Evolutionary conservation across 805 yeast genomes (phyloP).

Genomic region (Pichia nanzhaoensis): DNA sequence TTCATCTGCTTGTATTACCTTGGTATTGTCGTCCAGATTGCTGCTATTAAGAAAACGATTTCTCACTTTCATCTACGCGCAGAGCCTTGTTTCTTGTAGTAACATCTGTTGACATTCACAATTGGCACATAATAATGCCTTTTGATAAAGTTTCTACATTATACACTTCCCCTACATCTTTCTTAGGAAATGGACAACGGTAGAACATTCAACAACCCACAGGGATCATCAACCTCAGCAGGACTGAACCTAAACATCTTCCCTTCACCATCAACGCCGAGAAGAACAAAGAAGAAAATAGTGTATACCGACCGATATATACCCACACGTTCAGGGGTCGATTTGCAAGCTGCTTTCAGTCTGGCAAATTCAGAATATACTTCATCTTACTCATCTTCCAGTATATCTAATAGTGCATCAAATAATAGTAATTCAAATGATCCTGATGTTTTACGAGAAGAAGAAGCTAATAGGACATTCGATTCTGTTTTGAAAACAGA

Average conservation of each 20-base stretch:
- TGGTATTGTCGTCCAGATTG: too few species aligned
- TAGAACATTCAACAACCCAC: not conserved
- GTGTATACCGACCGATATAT: conserved; percentile 80
- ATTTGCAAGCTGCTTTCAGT: conserved; percentile 78
- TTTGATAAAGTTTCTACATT: too few species aligned
- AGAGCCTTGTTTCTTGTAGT: conserved; percentile 1
- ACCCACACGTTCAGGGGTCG: conserved; percentile 81
- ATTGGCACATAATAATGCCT: too few species aligned
- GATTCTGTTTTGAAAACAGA: conserved; percentile 83
- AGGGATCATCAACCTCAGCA: conserved; percentile 2
- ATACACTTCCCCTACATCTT: too few species aligned
- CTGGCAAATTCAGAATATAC: conserved; percentile 28
- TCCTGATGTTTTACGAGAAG: conserved; percentile 59
- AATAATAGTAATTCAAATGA: conserved; percentile 35
- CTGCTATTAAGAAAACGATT: too few species aligned
- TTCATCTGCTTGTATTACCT: not conserved
- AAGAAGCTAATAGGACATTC: conserved; percentile 83
- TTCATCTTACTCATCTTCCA: conserved; percentile 23
- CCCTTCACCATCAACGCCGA: conserved; percentile 38
- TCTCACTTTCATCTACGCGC: not conserved
- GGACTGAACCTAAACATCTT: conserved; percentile 13
- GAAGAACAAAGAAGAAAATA: conserved; percentile 38
- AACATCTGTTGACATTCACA: not conserved
- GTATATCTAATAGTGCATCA: not conserved
- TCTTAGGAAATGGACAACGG: not conserved